Base-by-base conservation (phyloP, 2,329 filamentous ascomycete species). In the Pseudogymnoascus sp. region DNA sequence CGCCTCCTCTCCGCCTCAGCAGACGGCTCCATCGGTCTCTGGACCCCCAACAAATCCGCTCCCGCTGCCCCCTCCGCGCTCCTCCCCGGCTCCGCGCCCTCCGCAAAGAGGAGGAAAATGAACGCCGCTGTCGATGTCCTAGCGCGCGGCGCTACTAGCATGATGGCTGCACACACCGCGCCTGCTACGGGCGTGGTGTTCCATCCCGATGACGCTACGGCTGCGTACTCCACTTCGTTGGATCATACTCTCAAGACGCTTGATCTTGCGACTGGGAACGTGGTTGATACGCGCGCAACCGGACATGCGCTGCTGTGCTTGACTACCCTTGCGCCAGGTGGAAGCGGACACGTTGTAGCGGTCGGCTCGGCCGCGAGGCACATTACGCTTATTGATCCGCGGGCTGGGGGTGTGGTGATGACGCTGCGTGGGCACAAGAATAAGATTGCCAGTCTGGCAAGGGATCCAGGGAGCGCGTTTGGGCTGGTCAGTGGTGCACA, bases 241-340 rank as follows among this genome's bases (percentile, higher is more conserved):
- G 96, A 99, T 78, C 93, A 96, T 80, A 90, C 90, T 1, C 80
- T 98, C 69, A 88, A 89, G 67, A 98, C 95, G 0, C 89, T 96
- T 78, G 95, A 99, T 78, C 82, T 99, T 56, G 88, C 92, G 0
- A 97, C 93, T 1, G 82, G 85, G 62, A 79, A 81, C 28, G 84
- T 90, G 64, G 91, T 98, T 43, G 90, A 91, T 72, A 91, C 90
- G 3, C 83, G 95, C 63, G 89, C 90, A 1, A 95, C 92, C 0
- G 86, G 90, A 63, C 90, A 96, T 75, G 86, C 92, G 0, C 83
- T 99, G 6, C 84, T 96, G 65, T 92, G 88, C 31, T 81, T 97
- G 6, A 83, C 86, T 66, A 87, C 92, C 5, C 79, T 99, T 12
- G 56, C 56, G 56, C 85, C 86, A 1, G 82, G 86, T 2, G 78